Base-by-base conservation (phyloP, 1,284 basidiomycete genomes). In the Tausonia pullulans region DNA sequence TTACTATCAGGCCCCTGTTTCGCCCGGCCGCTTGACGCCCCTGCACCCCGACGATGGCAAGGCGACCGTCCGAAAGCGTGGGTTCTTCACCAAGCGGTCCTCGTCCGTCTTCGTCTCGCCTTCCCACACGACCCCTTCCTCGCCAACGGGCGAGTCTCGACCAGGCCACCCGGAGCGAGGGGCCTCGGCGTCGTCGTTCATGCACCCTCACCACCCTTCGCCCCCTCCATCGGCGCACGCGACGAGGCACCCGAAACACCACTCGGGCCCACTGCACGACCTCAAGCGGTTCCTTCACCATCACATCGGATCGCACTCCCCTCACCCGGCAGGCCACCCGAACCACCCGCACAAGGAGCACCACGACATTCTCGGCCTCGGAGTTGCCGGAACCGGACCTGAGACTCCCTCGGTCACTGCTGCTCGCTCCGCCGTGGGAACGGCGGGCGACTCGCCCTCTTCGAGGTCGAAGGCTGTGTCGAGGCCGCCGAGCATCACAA, bases 261-360 rank as follows among this genome's bases (percentile, higher is more conserved):
- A 79, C 68, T 64, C 70, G 11, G 79, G 88, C 0, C 87, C 90
- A 3, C 81, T 96, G 60, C 85, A 89, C 76, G 92, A 95, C 75
- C 83, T 96, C 70, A 90, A 90, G 73, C 87, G 91, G 45, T 94
- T 95, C 79, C 82, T 95, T 67, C 89, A 93, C 77, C 84, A 89
- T 76, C 89, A 92, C 76, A 86, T 92, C 62, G 84, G 84, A 67
- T 84, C 87, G 67, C 73, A 76, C 64, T 69, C 73, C 54, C 68
- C 72, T 46, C 71, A 72, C 58, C 69, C 71, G 61, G 67, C 11
- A 2, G 16, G 49, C 71, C 27, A 27, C 27, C 73, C 50, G 70
- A 70, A 60, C 71, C 61, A 50, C 50, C 66, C 51, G 51, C 51
- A 52, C 50, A 65, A 59, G 44, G 55, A 58, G 49, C 51, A 56